These are phyloP conservation scores for Candida boidinii DNA, from an alignment of 805 yeast genomes.

Conservation along the genomic window DNA sequence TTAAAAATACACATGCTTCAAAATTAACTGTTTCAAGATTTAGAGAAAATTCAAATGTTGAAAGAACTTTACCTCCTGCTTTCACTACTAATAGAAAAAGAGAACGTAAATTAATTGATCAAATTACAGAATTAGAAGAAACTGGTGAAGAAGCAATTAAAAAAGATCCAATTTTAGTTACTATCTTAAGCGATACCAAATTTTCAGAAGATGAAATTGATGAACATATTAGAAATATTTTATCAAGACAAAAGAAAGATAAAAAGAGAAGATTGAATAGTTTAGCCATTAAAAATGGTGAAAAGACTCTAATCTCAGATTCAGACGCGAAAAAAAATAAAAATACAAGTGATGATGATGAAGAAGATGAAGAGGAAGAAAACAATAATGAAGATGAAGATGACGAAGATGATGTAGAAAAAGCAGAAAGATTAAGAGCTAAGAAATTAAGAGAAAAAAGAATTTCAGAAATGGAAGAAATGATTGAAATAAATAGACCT, in stretches of 20 bases:
- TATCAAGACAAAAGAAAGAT: slow-evolving; percentile 19
- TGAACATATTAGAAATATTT: slow-evolving; percentile 20
- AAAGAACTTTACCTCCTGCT: slow-evolving; percentile 73
- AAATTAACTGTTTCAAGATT: slow-evolving; percentile 65
- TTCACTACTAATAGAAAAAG: slow-evolving; percentile 51
- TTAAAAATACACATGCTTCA: slow-evolving; percentile 69
- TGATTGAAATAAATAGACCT: slow-evolving; percentile 41
- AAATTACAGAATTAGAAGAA: slow-evolving; percentile 11
- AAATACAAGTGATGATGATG: slow-evolving; percentile 6
- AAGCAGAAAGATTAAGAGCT: slow-evolving; percentile 8
- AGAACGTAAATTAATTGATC: slow-evolving; percentile 27
- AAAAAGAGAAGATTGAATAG: slow-evolving; percentile 10
- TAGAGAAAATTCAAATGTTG: slow-evolving; percentile 29
- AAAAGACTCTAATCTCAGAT: no score
- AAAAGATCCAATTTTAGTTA: slow-evolving; percentile 34
- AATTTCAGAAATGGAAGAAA: slow-evolving; percentile 20
- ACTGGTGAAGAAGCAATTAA: slow-evolving; percentile 30
- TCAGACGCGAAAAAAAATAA: no score
- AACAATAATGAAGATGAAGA: slow-evolving; percentile 3
- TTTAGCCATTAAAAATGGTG: no score
- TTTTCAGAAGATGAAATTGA: slow-evolving; percentile 38
- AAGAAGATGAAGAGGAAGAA: slow-evolving; percentile 1
- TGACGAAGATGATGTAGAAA: slow-evolving; percentile 12
- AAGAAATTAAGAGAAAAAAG: slow-evolving; percentile 9
- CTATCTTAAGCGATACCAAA: slow-evolving; percentile 34